Evolutionary conservation across 2,329 filamentous ascomycete species (phyloP).

Genomic region (Fusarium pseudoanthophilum): DNA sequence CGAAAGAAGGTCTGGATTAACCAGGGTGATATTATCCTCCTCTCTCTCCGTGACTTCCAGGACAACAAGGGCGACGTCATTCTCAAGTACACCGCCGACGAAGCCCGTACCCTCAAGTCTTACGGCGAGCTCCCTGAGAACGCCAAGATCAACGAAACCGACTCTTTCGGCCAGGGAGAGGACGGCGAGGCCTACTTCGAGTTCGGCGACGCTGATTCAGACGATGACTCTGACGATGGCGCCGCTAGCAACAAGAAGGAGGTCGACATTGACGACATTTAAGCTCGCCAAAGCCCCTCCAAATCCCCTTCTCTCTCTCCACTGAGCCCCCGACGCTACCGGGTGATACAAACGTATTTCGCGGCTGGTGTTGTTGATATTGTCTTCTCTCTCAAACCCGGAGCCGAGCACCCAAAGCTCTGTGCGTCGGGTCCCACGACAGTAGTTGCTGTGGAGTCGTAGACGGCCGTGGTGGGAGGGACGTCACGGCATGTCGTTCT

Average conservation of each 20-base stretch:
- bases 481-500: conserved; percentile 62
- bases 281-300: conserved; percentile 49
- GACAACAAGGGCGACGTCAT: conserved; percentile 97
- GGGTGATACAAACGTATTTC: conserved; percentile 4
- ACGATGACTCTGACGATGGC: conserved; percentile 64
- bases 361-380: conserved; percentile 52
- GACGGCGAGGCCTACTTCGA: conserved; percentile 98
- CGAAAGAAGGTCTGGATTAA: conserved; percentile 99
- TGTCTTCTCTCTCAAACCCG: conserved; percentile 74
- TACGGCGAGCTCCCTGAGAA: conserved; percentile 97
- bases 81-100: conserved; percentile 95
- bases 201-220: conserved; percentile 90
- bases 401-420: conserved; percentile 27
- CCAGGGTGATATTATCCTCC: conserved; percentile 92
- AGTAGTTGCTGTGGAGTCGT: conserved; percentile 55
- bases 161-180: conserved; percentile 90
- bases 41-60: conserved; percentile 91
- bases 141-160: conserved; percentile 99
- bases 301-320: conserved; percentile 28
- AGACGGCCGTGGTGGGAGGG: conserved; percentile 67
- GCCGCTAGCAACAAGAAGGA: conserved; percentile 74
- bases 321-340: conserved; percentile 40
- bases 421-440: conserved; percentile 55
- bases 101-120: conserved; percentile 93
- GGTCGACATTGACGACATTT: conserved; percentile 96